A percentile compares a stretch with the other conserved stretches of the same genome.
Evolutionary conservation across 305 asterid genomes (phyloP).

Genomic region (Fraxinus latifolia): DNA sequence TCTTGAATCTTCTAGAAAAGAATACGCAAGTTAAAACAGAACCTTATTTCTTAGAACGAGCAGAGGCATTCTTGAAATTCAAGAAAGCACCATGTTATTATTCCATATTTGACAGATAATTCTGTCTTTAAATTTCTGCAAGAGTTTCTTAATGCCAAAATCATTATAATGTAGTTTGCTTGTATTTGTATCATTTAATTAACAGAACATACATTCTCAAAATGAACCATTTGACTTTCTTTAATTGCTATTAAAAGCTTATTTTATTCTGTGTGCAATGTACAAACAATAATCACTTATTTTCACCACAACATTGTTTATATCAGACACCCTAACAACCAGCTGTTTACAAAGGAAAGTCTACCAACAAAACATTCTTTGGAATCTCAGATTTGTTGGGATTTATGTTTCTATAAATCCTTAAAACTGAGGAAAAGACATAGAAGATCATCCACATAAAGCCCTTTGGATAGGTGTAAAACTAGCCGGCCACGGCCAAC

Average conservation of each 20-base stretch:
- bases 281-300: not conserved
- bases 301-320: not conserved
- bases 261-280: not conserved
- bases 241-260: too few species aligned
- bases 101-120: not conserved
- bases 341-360: constrained; percentile 5
- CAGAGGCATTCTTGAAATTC: not conserved
- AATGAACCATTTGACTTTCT: too few species aligned
- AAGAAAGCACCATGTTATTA: not conserved
- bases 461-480: not conserved
- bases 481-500: not conserved
- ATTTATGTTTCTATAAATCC: not conserved
- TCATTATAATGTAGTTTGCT: not conserved
- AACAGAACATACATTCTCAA: not conserved
- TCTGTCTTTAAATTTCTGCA: not conserved
- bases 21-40: not conserved
- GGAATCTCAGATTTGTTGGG: constrained; percentile 3
- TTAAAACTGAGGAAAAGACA: not conserved
- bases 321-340: not conserved
- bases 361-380: constrained; percentile 24
- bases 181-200: not conserved
- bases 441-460: not conserved
- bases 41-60: not conserved
- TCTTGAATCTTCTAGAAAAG: not conserved
- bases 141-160: not conserved